Evolutionary conservation across 1,139 yeast genomes (phyloP).

Genomic region (Lizanozyma gosingica): DNA sequence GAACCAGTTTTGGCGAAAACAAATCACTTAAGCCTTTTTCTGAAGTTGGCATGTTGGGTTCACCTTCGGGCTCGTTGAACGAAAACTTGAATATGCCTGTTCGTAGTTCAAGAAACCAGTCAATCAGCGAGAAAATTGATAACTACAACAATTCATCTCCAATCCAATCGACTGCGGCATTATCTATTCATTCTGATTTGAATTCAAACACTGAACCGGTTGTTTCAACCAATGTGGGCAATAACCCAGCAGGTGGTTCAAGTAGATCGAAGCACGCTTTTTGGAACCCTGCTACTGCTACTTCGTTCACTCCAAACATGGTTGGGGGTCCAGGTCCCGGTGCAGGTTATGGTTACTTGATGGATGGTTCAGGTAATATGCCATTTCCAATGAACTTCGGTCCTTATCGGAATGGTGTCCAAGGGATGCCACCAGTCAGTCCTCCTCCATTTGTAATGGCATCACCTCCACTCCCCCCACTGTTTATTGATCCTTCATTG

Average conservation of each 20-base stretch:
- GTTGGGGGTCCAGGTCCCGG: slow-evolving; percentile 1
- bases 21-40: slow-evolving; percentile 13
- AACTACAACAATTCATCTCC: slow-evolving; percentile 46
- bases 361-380: slow-evolving; percentile 6
- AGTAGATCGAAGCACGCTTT: slow-evolving; percentile 25
- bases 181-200: slow-evolving; percentile 25
- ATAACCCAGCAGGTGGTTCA: slow-evolving; percentile 8
- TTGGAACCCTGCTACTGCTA: slow-evolving; percentile 62
- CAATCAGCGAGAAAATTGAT: slow-evolving; percentile 59
- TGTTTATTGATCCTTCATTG: slow-evolving; percentile 31
- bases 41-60: too few species aligned
- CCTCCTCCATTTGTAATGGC: slow-evolving; percentile 37
- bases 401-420: slow-evolving; percentile 13
- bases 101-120: slow-evolving; percentile 42
- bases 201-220: slow-evolving; percentile 8
- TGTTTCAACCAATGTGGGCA: slow-evolving; percentile 1
- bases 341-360: slow-evolving; percentile 3
- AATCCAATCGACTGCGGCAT: slow-evolving; percentile 35
- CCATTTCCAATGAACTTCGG: slow-evolving; percentile 15
- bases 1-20: slow-evolving; percentile 39
- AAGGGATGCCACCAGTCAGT: slow-evolving; percentile 21
- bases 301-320: slow-evolving; percentile 42
- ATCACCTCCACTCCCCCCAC: slow-evolving; percentile 25
- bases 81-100: slow-evolving; percentile 41
- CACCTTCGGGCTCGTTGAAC: slow-evolving; percentile 44